phyloP scores from a whole-genome alignment of 1,284 basidiomycete species.

The Anthracocystis walkeri region DNA sequence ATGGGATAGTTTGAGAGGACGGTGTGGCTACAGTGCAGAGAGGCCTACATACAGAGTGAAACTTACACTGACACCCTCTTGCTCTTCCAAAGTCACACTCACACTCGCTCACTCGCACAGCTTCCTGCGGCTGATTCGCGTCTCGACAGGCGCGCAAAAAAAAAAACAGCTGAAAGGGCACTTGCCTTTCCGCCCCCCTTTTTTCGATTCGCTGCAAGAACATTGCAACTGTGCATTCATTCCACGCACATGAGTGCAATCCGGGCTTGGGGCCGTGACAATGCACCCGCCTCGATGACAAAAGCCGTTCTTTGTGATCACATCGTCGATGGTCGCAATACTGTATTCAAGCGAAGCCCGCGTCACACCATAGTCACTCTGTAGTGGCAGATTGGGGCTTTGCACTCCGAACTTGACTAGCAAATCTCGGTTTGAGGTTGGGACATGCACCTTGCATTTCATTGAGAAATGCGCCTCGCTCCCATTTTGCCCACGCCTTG shows the following conservation, averaged over 20 bases:
- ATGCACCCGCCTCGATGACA: background rate
- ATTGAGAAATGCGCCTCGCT: conserved; percentile 1
- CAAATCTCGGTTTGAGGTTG: conserved; percentile 10
- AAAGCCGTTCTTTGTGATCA: background rate
- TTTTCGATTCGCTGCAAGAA: too few species aligned
- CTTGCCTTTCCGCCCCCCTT: too few species aligned
- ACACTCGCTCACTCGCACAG: too few species aligned
- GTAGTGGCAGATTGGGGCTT: background rate
- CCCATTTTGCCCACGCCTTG: conserved; percentile 4
- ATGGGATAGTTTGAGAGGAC: background rate
- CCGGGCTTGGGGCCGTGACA: too few species aligned
- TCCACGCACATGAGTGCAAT: too few species aligned
- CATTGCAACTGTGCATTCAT: background rate
- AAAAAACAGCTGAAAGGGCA: too few species aligned
- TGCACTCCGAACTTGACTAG: background rate
- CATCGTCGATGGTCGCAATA: background rate
- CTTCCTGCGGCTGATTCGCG: too few species aligned
- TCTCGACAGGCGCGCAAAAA: too few species aligned
- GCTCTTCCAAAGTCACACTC: background rate
- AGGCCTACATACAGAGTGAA: background rate
- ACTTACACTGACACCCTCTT: background rate
- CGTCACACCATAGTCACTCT: background rate
- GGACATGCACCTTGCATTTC: conserved; percentile 9
- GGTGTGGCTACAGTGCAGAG: too few species aligned
- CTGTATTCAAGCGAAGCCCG: too few species aligned